Conservation (phyloP, 2,329 filamentous ascomycete genomes). For the Metarhizium sp. region DNA sequence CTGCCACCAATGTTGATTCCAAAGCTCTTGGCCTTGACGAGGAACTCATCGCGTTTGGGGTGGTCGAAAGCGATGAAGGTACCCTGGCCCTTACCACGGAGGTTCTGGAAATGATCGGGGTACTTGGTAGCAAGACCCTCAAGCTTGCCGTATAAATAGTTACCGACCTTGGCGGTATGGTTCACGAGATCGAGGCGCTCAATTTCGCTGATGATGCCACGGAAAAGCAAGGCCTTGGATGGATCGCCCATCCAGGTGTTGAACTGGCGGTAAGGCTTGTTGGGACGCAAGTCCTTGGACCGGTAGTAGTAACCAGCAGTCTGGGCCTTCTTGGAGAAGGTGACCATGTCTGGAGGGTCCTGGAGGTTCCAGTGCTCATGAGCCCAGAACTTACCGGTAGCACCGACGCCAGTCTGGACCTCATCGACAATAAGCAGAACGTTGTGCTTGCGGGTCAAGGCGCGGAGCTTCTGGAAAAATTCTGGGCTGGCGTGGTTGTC, state of each 20-base stretch:
- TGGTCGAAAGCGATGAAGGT: conserved; percentile 92
- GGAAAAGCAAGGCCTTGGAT: conserved; percentile 74
- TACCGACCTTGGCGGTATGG: conserved; percentile 67
- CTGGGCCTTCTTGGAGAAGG: conserved; percentile 92
- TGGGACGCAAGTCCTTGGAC: conserved; percentile 69
- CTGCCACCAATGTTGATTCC: conserved; percentile 85
- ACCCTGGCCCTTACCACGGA: conserved; percentile 78
- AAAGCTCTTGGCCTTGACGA: conserved; percentile 66
- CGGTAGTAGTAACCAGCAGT: conserved; percentile 89
- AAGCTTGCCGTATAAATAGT: conserved; percentile 67
- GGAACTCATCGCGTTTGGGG: conserved; percentile 68
- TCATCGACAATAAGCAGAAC: conserved; percentile 88
- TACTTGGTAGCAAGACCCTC: conserved; percentile 59
- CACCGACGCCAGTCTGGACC: conserved; percentile 87
- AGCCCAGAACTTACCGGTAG: conserved; percentile 92
- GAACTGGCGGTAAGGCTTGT: conserved; percentile 93
- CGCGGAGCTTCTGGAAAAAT: conserved; percentile 80
- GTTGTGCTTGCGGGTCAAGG: conserved; percentile 65
- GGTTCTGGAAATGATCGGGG: conserved; percentile 69
- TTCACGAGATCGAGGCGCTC: conserved; percentile 66
- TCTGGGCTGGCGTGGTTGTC: conserved; percentile 85
- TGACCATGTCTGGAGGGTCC: conserved; percentile 82
- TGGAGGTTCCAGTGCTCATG: conserved; percentile 87
- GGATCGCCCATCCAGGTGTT: conserved; percentile 98
- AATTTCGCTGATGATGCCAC: conserved; percentile 76